Percentiles rank a stretch among this genome's conserved stretches.
Conservation (phyloP, 106 monocot genomes). For the Platanthera guangdongensis region DNA sequence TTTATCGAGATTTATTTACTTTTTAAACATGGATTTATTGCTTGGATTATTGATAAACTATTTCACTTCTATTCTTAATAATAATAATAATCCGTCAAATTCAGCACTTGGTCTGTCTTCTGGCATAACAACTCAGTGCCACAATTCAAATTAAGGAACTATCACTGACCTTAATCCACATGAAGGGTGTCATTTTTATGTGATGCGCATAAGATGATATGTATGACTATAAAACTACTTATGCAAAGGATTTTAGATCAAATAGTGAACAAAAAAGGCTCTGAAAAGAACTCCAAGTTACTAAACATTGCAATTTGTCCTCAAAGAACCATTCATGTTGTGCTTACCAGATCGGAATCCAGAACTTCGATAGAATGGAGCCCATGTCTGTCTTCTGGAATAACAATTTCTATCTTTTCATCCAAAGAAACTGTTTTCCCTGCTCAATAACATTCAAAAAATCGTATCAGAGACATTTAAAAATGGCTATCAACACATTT, state of each 20-base stretch:
- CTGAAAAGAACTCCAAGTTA: background rate
- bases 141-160: too few relatives aligned
- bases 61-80: too few relatives aligned
- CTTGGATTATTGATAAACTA: too few relatives aligned
- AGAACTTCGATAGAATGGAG: constrained; percentile 81
- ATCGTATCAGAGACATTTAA: constrained; percentile 4
- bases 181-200: too few relatives aligned
- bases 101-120: too few relatives aligned
- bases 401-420: constrained; percentile 60
- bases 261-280: background rate
- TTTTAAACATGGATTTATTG: too few relatives aligned
- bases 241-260: background rate
- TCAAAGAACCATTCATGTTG: background rate
- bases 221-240: background rate
- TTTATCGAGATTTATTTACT: too few relatives aligned
- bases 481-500: background rate
- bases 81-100: too few relatives aligned
- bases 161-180: too few relatives aligned
- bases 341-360: constrained; percentile 82
- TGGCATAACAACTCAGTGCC: too few relatives aligned
- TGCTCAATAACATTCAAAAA: constrained; percentile 26
- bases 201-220: background rate
- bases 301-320: background rate
- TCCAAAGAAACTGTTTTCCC: constrained; percentile 78
- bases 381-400: constrained; percentile 92